phyloP scores from a whole-genome alignment of 306 rosid species.

The Rosa chinensis region DNA sequence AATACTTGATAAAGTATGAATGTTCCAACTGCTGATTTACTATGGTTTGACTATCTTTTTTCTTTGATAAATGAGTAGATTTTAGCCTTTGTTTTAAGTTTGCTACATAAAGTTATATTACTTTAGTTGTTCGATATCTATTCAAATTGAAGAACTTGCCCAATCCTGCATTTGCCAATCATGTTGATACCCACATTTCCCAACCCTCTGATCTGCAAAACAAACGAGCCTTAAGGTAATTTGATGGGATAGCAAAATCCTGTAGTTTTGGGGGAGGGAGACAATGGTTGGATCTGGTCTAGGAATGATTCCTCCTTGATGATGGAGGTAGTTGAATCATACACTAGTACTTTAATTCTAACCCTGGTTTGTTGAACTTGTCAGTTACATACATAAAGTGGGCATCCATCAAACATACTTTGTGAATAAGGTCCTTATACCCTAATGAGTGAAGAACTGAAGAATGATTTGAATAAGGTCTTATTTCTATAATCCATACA shows the following conservation, averaged over 20 bases:
- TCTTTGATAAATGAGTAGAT: not conserved
- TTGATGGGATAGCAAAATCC: too few relatives aligned
- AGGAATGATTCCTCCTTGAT: not conserved
- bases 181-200: not conserved
- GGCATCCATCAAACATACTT: not conserved
- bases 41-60: not conserved
- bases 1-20: not conserved
- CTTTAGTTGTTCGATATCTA: not conserved
- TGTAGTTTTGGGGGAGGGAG: too few relatives aligned
- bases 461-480: not conserved
- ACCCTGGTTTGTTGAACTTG: not conserved
- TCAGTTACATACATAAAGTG: not conserved
- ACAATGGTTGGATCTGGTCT: too few relatives aligned
- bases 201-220: not conserved
- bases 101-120: not conserved
- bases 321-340: not conserved
- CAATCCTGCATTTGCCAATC: not conserved
- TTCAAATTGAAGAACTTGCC: not conserved
- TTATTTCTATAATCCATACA: too few relatives aligned
- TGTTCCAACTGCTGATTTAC: not conserved
- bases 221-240: not conserved
- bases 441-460: not conserved
- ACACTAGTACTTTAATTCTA: not conserved
- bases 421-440: not conserved
- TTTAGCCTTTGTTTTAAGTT: not conserved